phyloP scores from a whole-genome alignment of 1,139 yeast species.

The Candida sanyaensis region DNA sequence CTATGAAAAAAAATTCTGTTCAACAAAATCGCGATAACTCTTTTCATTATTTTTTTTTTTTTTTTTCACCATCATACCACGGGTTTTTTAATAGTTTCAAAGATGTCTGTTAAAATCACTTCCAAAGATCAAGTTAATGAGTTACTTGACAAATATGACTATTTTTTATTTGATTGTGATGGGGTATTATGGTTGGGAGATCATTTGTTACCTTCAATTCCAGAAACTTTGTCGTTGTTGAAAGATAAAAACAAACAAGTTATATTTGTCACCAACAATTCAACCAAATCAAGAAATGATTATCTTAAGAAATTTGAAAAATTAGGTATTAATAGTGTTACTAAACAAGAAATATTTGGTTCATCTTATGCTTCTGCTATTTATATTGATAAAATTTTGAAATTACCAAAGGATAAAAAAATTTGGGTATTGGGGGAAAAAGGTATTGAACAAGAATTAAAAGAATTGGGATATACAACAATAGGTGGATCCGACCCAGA shows the following conservation, averaged over 20 bases:
- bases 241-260: constrained; percentile 54
- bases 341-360: constrained; percentile 80
- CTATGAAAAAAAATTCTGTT: too few relatives aligned
- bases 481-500: constrained; percentile 44
- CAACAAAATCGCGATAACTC: neutral
- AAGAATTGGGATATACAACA: constrained; percentile 43
- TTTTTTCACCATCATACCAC: too few relatives aligned
- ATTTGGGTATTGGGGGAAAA: constrained; percentile 51
- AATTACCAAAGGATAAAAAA: constrained; percentile 61
- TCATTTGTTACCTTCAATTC: constrained; percentile 42
- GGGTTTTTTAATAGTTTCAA: neutral
- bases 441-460: constrained; percentile 46
- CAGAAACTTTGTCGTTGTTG: constrained; percentile 39
- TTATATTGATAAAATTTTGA: constrained; percentile 73
- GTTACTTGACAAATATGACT: constrained; percentile 34
- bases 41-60: too few relatives aligned
- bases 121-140: constrained; percentile 18
- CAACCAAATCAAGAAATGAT: constrained; percentile 81
- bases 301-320: constrained; percentile 75
- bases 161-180: constrained; percentile 49
- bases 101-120: constrained; percentile 21
- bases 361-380: constrained; percentile 91
- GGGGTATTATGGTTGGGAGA: constrained; percentile 54
- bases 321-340: constrained; percentile 66
- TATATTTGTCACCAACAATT: constrained; percentile 91